Conservation (phyloP, 2,329 filamentous ascomycete species). For the Colletotrichum noveboracense region DNA sequence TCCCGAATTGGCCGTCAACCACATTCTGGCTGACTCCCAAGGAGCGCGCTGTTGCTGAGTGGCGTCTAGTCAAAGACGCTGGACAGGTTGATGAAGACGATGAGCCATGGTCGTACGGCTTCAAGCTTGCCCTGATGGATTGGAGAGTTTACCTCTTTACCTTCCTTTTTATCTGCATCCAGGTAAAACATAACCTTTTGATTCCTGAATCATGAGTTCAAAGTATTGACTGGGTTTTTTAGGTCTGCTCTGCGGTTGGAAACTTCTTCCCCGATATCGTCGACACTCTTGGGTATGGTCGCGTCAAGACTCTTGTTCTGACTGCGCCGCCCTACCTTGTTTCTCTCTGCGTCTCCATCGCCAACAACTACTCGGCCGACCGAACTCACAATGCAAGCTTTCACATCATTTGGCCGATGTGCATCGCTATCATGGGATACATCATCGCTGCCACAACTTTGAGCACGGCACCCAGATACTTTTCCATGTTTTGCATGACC, state of each 20-base stretch:
- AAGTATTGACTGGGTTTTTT: neutral
- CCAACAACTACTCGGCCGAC: neutral
- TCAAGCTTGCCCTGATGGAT: slow-evolving; percentile 59
- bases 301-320: slow-evolving; percentile 58
- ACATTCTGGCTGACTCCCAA: slow-evolving; percentile 54
- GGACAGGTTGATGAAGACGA: slow-evolving; percentile 46
- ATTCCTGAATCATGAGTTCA: neutral
- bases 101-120: slow-evolving; percentile 41
- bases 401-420: neutral
- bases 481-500: neutral
- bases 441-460: neutral
- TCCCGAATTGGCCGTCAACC: slow-evolving; percentile 59
- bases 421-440: neutral
- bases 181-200: neutral
- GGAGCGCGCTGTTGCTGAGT: slow-evolving; percentile 57
- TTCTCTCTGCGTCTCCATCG: neutral
- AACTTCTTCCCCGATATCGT: slow-evolving; percentile 72
- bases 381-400: neutral
- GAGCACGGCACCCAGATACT: neutral
- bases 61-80: slow-evolving; percentile 53
- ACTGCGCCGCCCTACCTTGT: slow-evolving; percentile 46
- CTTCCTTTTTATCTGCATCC: neutral
- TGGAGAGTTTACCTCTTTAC: slow-evolving; percentile 31
- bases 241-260: slow-evolving; percentile 58
- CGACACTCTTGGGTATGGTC: slow-evolving; percentile 61